A percentile compares a stretch with the other conserved stretches of the same genome.
These are phyloP conservation scores for Thielaviopsis ethacetica DNA, from an alignment of 2,329 filamentous ascomycete genomes.

Conservation along the genomic window DNA sequence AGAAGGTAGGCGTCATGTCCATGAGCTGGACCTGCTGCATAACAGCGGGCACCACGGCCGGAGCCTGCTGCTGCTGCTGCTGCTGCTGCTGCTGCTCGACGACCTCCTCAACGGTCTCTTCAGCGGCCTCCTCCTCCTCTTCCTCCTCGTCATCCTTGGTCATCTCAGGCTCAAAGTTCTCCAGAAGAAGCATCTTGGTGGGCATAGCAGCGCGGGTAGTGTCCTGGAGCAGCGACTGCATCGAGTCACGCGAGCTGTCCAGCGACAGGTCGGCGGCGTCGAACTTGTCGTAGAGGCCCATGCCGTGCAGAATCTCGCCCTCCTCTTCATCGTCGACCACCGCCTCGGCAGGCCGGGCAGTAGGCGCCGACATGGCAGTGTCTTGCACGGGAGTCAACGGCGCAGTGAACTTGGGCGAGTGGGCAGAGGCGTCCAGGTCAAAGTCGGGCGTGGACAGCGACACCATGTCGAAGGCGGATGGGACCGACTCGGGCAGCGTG, in stretches of 20 bases:
- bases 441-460: constrained; percentile 2
- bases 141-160: constrained; percentile 41
- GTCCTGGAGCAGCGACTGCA: constrained; percentile 37
- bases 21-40: background rate
- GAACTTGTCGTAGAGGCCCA: constrained; percentile 65
- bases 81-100: constrained; percentile 14
- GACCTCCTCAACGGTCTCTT: constrained; percentile 22
- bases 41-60: background rate
- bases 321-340: constrained; percentile 35
- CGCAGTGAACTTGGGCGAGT: constrained; percentile 2
- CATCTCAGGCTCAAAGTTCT: constrained; percentile 58
- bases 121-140: constrained; percentile 26
- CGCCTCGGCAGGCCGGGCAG: background rate
- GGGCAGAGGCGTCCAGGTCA: background rate
- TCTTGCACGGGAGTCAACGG: constrained; percentile 3
- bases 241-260: constrained; percentile 37
- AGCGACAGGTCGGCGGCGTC: constrained; percentile 36
- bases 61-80: background rate
- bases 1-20: background rate
- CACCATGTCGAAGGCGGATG: constrained; percentile 4
- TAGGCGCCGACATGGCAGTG: background rate
- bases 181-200: constrained; percentile 65
- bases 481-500: constrained; percentile 1
- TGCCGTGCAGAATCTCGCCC: constrained; percentile 61
- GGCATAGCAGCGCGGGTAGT: constrained; percentile 26